These are phyloP conservation scores for Mycosarcoma maydis DNA, from an alignment of 1,284 basidiomycete species.

Conservation along the genomic window DNA sequence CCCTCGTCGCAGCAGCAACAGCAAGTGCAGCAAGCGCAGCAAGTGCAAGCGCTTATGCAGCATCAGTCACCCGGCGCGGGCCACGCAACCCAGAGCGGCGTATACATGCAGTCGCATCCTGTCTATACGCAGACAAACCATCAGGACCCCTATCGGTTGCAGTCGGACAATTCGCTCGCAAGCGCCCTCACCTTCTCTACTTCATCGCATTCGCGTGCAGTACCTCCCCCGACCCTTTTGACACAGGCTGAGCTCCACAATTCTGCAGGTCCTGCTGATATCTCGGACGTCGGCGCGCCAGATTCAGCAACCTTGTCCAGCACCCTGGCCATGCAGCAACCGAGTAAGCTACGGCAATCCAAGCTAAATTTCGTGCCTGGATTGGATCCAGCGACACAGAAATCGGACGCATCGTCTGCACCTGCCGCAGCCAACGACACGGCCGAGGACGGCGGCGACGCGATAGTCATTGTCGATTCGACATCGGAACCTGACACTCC, in stretches of 20 bases:
- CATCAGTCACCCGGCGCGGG: neutral
- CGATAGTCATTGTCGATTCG: neutral
- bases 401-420: neutral
- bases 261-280: neutral
- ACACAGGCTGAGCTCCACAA: neutral
- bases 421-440: neutral
- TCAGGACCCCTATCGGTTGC: neutral
- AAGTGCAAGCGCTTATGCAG: neutral
- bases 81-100: neutral
- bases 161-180: conserved; percentile 22
- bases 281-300: neutral
- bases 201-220: neutral
- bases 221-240: neutral
- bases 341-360: conserved; percentile 19
- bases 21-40: neutral
- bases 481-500: conserved; percentile 30
- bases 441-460: neutral
- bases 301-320: neutral
- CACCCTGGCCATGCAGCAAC: conserved; percentile 1
- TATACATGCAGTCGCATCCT: neutral
- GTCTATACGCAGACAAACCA: neutral
- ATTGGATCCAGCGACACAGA: conserved; percentile 13
- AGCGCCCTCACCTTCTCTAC: conserved; percentile 18
- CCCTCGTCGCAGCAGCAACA: neutral
- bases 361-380: conserved; percentile 21